These are phyloP conservation scores for Talaromyces nanjingensis DNA, from an alignment of 495 filamentous ascomycete species.

Conservation along the genomic window DNA sequence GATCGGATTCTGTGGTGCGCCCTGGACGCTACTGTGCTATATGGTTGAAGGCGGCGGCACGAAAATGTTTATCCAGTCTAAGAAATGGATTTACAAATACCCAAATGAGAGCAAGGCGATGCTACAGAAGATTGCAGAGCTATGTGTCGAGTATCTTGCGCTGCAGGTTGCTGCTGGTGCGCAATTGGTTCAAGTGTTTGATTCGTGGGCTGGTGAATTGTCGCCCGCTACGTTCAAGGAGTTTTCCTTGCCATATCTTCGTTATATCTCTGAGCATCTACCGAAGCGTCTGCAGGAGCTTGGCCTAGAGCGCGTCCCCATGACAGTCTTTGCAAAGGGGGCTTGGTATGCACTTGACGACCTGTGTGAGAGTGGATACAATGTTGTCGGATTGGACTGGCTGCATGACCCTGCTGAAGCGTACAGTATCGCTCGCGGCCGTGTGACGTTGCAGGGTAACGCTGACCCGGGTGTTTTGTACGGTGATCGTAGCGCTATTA, in stretches of 20 bases:
- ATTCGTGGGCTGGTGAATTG: conserved; percentile 95
- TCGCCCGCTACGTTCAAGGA: conserved; percentile 73
- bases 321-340: conserved; percentile 99
- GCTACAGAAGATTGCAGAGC: conserved; percentile 81
- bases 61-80: conserved; percentile 83
- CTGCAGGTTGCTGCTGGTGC: conserved; percentile 88
- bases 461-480: conserved; percentile 92
- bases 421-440: conserved; percentile 62
- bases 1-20: conserved; percentile 95
- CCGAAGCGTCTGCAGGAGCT: conserved; percentile 65
- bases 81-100: conserved; percentile 94
- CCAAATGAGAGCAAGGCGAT: conserved; percentile 70
- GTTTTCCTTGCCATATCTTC: conserved; percentile 81
- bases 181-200: conserved; percentile 93
- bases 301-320: conserved; percentile 73
- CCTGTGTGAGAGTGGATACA: conserved; percentile 80
- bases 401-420: conserved; percentile 84
- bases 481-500: conserved; percentile 73
- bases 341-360: conserved; percentile 94
- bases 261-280: conserved; percentile 71
- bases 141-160: conserved; percentile 91
- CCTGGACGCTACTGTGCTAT: conserved; percentile 95
- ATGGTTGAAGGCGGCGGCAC: conserved; percentile 97
- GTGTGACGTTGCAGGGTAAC: conserved; percentile 86
- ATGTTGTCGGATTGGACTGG: conserved; percentile 94